These are phyloP conservation scores for Trichoderma erinaceum DNA, from an alignment of 495 filamentous ascomycete genomes.

Conservation along the genomic window DNA sequence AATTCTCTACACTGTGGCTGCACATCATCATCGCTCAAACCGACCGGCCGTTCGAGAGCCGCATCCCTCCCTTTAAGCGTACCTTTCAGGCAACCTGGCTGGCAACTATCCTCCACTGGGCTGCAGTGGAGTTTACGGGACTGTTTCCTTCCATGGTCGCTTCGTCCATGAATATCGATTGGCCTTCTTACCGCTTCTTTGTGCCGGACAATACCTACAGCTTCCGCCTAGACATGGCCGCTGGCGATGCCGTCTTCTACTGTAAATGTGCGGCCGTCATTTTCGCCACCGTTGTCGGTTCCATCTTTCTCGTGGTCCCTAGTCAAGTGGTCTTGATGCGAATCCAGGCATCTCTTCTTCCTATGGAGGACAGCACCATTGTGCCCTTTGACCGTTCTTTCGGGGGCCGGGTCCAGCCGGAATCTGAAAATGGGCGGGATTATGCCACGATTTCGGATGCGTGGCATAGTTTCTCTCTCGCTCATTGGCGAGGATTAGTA, in stretches of 20 bases:
- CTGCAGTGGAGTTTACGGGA: conserved; percentile 24
- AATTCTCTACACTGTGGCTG: conserved; percentile 37
- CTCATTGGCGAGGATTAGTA: conserved; percentile 56
- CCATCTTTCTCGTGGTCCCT: conserved; percentile 35
- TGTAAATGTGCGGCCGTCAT: background rate
- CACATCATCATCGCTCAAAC: conserved; percentile 39
- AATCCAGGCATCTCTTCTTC: conserved; percentile 46
- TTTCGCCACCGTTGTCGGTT: conserved; percentile 24
- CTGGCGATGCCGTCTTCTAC: background rate
- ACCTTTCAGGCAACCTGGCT: conserved; percentile 38
- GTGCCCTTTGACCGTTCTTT: conserved; percentile 48
- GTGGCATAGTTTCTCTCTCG: conserved; percentile 60
- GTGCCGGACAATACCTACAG: background rate
- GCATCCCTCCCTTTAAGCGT: conserved; percentile 37
- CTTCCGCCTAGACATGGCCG: conserved; percentile 14
- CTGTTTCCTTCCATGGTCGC: conserved; percentile 23
- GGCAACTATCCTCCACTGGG: conserved; percentile 32
- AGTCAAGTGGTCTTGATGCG: conserved; percentile 37
- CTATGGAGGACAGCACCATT: conserved; percentile 41
- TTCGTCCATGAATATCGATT: conserved; percentile 13
- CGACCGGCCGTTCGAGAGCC: conserved; percentile 33
- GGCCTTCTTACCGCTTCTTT: background rate
- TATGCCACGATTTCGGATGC: conserved; percentile 63
- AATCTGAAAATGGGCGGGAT: conserved; percentile 62
- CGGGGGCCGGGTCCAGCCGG: conserved; percentile 43